These are phyloP conservation scores for Adansonia digitata DNA, from an alignment of 345 rosid genomes.

Conservation along the genomic window DNA sequence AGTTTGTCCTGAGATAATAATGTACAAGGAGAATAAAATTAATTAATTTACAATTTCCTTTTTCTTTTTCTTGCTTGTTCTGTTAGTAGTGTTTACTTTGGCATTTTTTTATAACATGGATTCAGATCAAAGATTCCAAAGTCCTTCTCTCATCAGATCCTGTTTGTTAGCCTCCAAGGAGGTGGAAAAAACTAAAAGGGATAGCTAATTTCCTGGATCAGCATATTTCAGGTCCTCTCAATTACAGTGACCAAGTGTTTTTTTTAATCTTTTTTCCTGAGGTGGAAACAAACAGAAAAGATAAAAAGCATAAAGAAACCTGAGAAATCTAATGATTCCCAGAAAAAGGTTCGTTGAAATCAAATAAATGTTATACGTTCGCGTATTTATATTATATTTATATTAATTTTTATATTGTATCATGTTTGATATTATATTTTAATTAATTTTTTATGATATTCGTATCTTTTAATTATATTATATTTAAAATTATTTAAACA, in stretches of 20 bases:
- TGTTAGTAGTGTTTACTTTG: not conserved
- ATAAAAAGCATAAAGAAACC: not conserved
- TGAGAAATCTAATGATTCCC: conserved; percentile 1
- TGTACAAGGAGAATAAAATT: too few relatives aligned
- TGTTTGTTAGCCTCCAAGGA: not conserved
- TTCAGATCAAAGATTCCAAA: not conserved
- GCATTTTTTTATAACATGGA: not conserved
- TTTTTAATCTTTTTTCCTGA: not conserved
- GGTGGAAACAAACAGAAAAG: not conserved
- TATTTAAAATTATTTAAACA: too few relatives aligned
- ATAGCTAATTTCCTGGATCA: not conserved
- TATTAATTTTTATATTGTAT: not conserved
- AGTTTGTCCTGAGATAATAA: not conserved
- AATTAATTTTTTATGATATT: not conserved
- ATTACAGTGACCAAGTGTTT: not conserved
- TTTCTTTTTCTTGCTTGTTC: too few relatives aligned
- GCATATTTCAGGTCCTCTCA: not conserved
- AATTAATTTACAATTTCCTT: too few relatives aligned
- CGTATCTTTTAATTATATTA: too few relatives aligned
- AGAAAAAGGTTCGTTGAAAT: not conserved
- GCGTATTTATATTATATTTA: not conserved
- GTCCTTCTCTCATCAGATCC: not conserved
- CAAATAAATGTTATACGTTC: not conserved
- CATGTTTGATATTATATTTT: not conserved
- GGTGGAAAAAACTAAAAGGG: not conserved